A percentile compares a stretch with the other conserved stretches of the same genome.
Evolutionary conservation across 352 stramenopile species (phyloP).

Genomic region (Pythium sukuiense): DNA sequence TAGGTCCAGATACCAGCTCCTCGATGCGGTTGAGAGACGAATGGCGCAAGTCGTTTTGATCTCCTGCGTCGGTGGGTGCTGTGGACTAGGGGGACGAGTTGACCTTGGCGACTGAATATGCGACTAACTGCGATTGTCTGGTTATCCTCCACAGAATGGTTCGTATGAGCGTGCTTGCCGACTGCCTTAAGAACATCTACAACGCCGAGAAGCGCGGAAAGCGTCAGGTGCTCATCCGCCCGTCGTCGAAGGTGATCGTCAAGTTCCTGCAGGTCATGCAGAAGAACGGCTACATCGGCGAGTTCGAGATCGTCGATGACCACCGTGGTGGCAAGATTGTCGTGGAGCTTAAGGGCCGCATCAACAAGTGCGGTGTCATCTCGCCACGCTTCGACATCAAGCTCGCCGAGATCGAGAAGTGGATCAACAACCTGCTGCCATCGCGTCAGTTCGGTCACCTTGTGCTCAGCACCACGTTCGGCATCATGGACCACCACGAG

Average conservation of each 20-base stretch:
- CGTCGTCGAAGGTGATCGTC: constrained; percentile 99
- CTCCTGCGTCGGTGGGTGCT: neutral
- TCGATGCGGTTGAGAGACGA: constrained; percentile 2
- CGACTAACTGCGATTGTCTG: constrained; percentile 36
- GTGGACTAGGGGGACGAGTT: constrained; percentile 31
- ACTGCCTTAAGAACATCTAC: constrained; percentile 99
- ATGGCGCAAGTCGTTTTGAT: neutral
- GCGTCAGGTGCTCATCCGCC: constrained; percentile 98
- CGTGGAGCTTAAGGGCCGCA: constrained; percentile 96
- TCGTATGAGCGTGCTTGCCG: constrained; percentile 99
- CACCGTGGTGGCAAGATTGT: constrained; percentile 99
- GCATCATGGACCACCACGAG: constrained; percentile 93
- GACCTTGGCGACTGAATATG: constrained; percentile 59
- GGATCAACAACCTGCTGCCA: constrained; percentile 99
- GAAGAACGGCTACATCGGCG: constrained; percentile 99
- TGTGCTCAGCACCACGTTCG: constrained; percentile 87
- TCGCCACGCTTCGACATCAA: constrained; percentile 98
- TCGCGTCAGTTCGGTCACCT: constrained; percentile 99
- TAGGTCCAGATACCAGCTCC: neutral
- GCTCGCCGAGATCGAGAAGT: constrained; percentile 98
- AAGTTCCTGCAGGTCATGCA: constrained; percentile 99
- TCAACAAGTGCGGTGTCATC: constrained; percentile 99
- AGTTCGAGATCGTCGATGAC: constrained; percentile 99
- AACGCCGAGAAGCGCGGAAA: constrained; percentile 99
- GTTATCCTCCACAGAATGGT: constrained; percentile 91